phyloP scores from a whole-genome alignment of 2,329 filamentous ascomycete genomes.

The Stemphylium beticola region DNA sequence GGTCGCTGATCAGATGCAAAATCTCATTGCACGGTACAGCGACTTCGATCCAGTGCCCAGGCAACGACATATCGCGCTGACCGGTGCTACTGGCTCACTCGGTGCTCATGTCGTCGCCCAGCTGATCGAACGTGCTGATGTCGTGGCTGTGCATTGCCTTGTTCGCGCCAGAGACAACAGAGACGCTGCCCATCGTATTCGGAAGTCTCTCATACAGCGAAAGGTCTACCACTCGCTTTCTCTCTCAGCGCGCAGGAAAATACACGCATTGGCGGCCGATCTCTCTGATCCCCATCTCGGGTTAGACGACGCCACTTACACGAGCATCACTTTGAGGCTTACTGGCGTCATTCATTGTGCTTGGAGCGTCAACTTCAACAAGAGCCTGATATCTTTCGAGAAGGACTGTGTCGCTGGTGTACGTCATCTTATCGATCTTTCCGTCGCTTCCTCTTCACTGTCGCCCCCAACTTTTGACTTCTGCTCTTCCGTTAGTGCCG shows the following conservation, averaged over 20 bases:
- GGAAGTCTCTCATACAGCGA: conserved; percentile 45
- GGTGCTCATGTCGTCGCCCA: conserved; percentile 63
- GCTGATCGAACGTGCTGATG: conserved; percentile 34
- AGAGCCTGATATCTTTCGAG: conserved; percentile 58
- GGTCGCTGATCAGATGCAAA: conserved; percentile 53
- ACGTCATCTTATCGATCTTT: conserved; percentile 53
- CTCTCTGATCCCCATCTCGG: conserved; percentile 51
- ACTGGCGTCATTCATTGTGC: conserved; percentile 58
- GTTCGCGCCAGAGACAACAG: conserved; percentile 54
- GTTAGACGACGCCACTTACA: conserved; percentile 34
- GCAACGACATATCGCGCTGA: conserved; percentile 53
- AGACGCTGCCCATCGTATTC: conserved; percentile 45
- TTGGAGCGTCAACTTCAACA: conserved; percentile 65
- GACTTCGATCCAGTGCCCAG: conserved; percentile 36
- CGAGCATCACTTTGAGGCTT: conserved; percentile 29
- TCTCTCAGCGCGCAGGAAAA: conserved; percentile 27
- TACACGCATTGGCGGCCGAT: conserved; percentile 49
- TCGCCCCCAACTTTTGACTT: conserved; percentile 53
- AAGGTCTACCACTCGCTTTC: conserved; percentile 45
- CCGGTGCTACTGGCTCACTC: conserved; percentile 70
- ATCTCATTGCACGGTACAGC: conserved; percentile 54
- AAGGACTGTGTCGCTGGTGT: conserved; percentile 54
- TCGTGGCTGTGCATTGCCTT: conserved; percentile 58
- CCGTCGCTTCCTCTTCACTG: conserved; percentile 38
- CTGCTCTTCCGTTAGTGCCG: conserved; percentile 55